These are phyloP conservation scores for Juncus inflexus DNA, from an alignment of 176 grass and related monocot genomes.

Conservation along the genomic window DNA sequence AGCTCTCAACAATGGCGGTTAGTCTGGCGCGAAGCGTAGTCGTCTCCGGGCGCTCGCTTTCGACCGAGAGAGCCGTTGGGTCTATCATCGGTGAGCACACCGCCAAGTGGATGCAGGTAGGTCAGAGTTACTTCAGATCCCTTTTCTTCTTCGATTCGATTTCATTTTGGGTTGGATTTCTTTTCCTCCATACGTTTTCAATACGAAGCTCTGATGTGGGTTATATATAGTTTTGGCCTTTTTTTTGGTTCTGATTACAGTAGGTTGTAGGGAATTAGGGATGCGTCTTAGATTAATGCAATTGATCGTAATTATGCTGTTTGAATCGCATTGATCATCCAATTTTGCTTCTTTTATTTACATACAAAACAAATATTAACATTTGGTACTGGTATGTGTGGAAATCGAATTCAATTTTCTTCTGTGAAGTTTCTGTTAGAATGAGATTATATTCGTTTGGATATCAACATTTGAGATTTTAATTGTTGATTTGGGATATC, in stretches of 20 bases:
- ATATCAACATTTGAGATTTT: no score
- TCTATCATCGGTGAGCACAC: constrained; percentile 67
- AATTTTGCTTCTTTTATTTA: no score
- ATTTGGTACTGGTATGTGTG: no score
- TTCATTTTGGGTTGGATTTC: constrained; percentile 10
- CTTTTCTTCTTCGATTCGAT: constrained; percentile 21
- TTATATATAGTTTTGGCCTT: background rate
- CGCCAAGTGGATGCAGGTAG: constrained; percentile 97
- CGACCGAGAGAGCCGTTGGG: constrained; percentile 45
- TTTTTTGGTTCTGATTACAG: background rate
- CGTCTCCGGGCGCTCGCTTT: constrained; percentile 20
- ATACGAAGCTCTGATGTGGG: constrained; percentile 1
- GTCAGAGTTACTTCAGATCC: background rate
- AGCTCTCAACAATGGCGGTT: constrained; percentile 47
- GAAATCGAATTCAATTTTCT: no score
- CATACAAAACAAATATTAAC: no score
- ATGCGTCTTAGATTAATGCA: no score
- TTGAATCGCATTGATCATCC: no score
- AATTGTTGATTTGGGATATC: no score
- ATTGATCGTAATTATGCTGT: no score
- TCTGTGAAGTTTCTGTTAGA: no score
- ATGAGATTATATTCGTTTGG: no score
- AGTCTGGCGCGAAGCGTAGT: constrained; percentile 31
- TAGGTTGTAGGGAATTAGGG: background rate
- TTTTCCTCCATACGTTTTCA: background rate